These are phyloP conservation scores for Tylopilus cervinicoccineus DNA, from an alignment of 768 basidiomycete species.

Conservation along the genomic window DNA sequence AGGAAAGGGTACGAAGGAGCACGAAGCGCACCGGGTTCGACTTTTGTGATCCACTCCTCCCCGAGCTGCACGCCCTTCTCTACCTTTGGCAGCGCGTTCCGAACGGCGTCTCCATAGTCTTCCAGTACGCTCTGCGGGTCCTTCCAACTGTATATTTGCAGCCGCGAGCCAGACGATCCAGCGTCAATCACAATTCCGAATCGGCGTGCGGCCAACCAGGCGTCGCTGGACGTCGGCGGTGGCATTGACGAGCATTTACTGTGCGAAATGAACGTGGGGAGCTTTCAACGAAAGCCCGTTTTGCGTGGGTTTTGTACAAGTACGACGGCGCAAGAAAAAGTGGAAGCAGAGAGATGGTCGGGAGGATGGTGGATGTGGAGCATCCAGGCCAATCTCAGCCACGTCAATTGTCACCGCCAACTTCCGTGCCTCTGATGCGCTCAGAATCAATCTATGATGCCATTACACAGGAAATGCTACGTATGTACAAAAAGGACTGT, in stretches of 20 bases:
- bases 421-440: not conserved
- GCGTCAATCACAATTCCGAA: constrained; percentile 98
- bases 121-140: constrained; percentile 65
- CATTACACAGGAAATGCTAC: constrained; percentile 1
- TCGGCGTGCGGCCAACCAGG: constrained; percentile 75
- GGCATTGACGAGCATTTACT: constrained; percentile 53
- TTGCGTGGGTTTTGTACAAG: constrained; percentile 11
- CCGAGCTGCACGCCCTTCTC: constrained; percentile 85
- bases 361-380: not conserved
- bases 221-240: constrained; percentile 63
- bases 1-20: no score
- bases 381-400: not conserved
- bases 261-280: constrained; percentile 22
- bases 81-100: constrained; percentile 69
- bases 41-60: constrained; percentile 86
- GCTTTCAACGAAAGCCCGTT: constrained; percentile 19
- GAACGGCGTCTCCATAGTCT: constrained; percentile 46
- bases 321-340: not conserved
- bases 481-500: not conserved
- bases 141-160: constrained; percentile 97
- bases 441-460: not conserved
- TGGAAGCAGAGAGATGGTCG: not conserved
- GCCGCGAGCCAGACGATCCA: constrained; percentile 92
- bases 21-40: constrained; percentile 78
- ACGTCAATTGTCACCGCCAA: constrained; percentile 1